These are phyloP conservation scores for Botrytis deweyae DNA, from an alignment of 2,329 filamentous ascomycete genomes.

Conservation along the genomic window DNA sequence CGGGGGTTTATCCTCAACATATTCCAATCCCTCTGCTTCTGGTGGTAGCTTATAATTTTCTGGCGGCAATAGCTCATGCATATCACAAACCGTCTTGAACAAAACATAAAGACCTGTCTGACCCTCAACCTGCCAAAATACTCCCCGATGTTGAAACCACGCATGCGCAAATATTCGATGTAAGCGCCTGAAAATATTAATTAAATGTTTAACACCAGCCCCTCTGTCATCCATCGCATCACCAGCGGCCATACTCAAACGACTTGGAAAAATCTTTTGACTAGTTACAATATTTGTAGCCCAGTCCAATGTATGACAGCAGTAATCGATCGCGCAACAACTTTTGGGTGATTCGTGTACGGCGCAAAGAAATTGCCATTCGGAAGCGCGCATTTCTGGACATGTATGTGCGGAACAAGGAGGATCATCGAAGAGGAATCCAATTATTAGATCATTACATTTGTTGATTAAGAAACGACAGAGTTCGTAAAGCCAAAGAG, in stretches of 20 bases:
- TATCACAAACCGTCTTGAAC: conserved; percentile 95
- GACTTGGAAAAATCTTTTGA: conserved; percentile 90
- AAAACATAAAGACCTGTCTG: conserved; percentile 92
- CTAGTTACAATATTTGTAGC: conserved; percentile 92
- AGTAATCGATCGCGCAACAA: conserved; percentile 98
- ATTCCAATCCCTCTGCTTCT: conserved; percentile 83
- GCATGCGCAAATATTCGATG: conserved; percentile 98
- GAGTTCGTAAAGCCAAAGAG: conserved; percentile 96
- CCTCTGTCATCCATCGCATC: conserved; percentile 57
- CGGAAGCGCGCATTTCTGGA: conserved; percentile 95
- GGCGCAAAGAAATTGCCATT: conserved; percentile 98
- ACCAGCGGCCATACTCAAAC: conserved; percentile 46
- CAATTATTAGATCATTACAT: conserved; percentile 88
- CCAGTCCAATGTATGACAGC: conserved; percentile 98
- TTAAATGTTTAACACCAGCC: conserved; percentile 75
- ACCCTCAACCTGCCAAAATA: conserved; percentile 92
- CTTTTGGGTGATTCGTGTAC: conserved; percentile 96
- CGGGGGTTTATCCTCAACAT: conserved; percentile 45
- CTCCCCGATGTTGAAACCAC: conserved; percentile 94
- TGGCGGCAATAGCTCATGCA: conserved; percentile 82
- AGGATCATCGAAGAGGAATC: conserved; percentile 86
- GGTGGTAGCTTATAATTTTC: conserved; percentile 96
- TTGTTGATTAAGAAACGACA: conserved; percentile 94
- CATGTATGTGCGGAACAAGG: conserved; percentile 88
- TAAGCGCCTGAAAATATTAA: conserved; percentile 90